phyloP scores from a whole-genome alignment of 495 filamentous ascomycete genomes.

The Pseudotulostoma volvatum region DNA sequence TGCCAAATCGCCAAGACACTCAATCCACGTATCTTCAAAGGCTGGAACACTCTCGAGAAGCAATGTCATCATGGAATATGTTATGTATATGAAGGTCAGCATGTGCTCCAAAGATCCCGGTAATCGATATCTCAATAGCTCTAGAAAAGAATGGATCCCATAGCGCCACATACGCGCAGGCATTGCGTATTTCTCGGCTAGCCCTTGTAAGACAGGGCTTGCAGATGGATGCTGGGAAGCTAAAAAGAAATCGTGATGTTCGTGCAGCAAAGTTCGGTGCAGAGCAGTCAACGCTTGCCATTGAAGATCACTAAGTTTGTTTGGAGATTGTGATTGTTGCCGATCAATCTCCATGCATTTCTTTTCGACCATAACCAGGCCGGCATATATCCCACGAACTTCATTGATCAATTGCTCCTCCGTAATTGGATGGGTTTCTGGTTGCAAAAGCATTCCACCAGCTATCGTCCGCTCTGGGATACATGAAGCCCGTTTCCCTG shows the following conservation, averaged over 20 bases:
- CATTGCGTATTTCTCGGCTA: constrained; percentile 62
- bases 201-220: constrained; percentile 33
- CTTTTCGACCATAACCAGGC: constrained; percentile 61
- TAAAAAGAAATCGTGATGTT: constrained; percentile 71
- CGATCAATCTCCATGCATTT: constrained; percentile 62
- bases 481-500: too few relatives aligned
- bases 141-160: constrained; percentile 64
- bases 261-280: constrained; percentile 55
- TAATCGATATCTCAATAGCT: constrained; percentile 50
- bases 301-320: too few relatives aligned
- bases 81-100: constrained; percentile 65
- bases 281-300: constrained; percentile 57
- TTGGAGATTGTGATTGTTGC: constrained; percentile 29
- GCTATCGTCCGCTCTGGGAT: too few relatives aligned
- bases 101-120: constrained; percentile 61
- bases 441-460: constrained; percentile 10
- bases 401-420: constrained; percentile 41
- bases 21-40: constrained; percentile 80
- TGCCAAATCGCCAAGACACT: constrained; percentile 69
- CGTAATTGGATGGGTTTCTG: constrained; percentile 51
- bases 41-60: constrained; percentile 58
- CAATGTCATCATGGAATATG: constrained; percentile 68
- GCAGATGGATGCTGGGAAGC: constrained; percentile 62
- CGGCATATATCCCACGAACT: constrained; percentile 61
- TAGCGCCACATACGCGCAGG: constrained; percentile 75